Evolutionary conservation across 225 moss, liverwort and hornwort genomes (phyloP), one percentile per base, ranked within the genome.

Genomic region (Pleurozium schreberi): DNA sequence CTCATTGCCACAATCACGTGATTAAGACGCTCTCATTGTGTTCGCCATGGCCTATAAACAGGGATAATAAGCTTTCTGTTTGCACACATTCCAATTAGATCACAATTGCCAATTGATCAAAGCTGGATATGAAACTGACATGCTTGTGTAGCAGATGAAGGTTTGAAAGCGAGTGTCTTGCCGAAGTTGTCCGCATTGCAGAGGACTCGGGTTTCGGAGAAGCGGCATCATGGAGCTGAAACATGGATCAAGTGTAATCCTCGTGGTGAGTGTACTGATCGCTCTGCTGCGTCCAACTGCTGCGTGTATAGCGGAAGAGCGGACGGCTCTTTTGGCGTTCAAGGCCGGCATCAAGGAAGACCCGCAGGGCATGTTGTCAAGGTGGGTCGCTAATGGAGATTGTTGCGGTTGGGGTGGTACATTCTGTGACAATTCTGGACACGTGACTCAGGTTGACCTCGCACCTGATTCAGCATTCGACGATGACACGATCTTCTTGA

Each of bases 341-440:
- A 91, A 92, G 49, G 85, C 88, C 7, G 88, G 88, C n/a, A 90
- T 89, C 2, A 75, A 34, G 75, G 75, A 53, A 11, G 93, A 93
- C 82, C 17, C 90, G 3, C 28, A 68, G 50, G 77, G 61, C 62
- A 6, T 89, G 80, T 20, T 93, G 81, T 75, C 90, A 58, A 12
- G 86, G 40, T 92, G 93, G 92, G 81, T 66, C 6, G 85, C 88
- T 14, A 83, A 74, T 84, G 90, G 88, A 75, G 92, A 93, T 78
- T 93, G 89, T 68, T 93, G 93, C 89, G 14, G 66, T 45, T 91
- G 93, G 93, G 77, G 71, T 36, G 87, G 90, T 65, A 91, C 89
- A 28, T 4, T 59, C 64, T 93, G 93, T 75, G 85, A 93, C 89
- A 27, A 36, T 19, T 82, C 88, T 23, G 91, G 89, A 11, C 88